A percentile compares a stretch with the other conserved stretches of the same genome.
phyloP scores from a whole-genome alignment of 192 early-diverging fungal genomes.

The Linnemannia hyalina region DNA sequence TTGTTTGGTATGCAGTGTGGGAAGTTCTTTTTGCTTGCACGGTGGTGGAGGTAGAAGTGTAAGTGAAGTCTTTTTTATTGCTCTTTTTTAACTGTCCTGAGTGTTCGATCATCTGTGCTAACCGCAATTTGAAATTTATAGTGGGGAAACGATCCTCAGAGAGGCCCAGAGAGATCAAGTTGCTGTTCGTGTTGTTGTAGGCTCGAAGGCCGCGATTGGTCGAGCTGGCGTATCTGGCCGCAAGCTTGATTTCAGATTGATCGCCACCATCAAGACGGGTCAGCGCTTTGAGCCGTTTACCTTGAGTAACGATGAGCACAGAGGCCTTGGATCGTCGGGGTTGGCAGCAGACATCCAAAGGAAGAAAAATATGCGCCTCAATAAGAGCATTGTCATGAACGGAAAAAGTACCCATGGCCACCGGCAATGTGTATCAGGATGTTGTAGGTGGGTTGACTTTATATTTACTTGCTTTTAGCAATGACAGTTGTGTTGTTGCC shows the following conservation, averaged over 20 bases:
- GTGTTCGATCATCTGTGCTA: too few relatives aligned
- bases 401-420: not conserved
- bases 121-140: too few relatives aligned
- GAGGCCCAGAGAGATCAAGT: slow-evolving; percentile 24
- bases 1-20: too few relatives aligned
- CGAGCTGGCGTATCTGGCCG: slow-evolving; percentile 21
- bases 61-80: too few relatives aligned
- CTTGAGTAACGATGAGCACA: slow-evolving; percentile 34
- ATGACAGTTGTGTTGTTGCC: too few relatives aligned
- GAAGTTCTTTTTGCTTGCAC: too few relatives aligned
- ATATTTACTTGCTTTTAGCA: slow-evolving; percentile 3
- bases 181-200: slow-evolving; percentile 14
- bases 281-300: slow-evolving; percentile 27
- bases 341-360: slow-evolving; percentile 12
- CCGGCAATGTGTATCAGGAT: slow-evolving; percentile 13
- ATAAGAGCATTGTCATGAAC: slow-evolving; percentile 16
- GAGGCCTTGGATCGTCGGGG: slow-evolving; percentile 27
- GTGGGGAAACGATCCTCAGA: too few relatives aligned
- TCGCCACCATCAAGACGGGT: slow-evolving; percentile 17
- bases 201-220: slow-evolving; percentile 11
- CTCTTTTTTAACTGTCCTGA: too few relatives aligned
- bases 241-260: slow-evolving; percentile 22
- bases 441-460: slow-evolving; percentile 19
- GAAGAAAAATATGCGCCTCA: slow-evolving; percentile 13
- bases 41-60: too few relatives aligned